Base-by-base conservation (phyloP, 2,329 filamentous ascomycete species). In the Ophiostoma populinum region DNA sequence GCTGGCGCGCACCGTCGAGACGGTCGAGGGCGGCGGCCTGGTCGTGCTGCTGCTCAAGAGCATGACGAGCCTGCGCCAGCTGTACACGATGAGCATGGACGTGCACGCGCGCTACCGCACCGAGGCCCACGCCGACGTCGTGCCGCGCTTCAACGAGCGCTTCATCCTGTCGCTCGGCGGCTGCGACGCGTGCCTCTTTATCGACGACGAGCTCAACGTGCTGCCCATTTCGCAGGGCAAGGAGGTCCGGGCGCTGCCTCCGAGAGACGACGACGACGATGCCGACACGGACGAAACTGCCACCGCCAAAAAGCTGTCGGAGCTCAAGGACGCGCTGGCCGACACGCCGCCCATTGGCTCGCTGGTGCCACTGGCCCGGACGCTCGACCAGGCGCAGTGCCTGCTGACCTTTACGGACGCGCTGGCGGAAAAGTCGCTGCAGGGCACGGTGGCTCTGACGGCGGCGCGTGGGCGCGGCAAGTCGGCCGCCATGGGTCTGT, bases 131-230 rank as follows among this genome's bases (percentile, higher is more conserved):
- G 76, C 80, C 44, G 90, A 98, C 56, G 87, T 98, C 25, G 80
- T 87, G 25, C 86, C 90, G 32, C 71, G 90, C 40, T 98, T 98
- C 66, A 98, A 98, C 58, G 90, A 98, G 61, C 75, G 90, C 13
- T 98, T 98, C 52, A 81, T 98, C 18, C 63, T 98, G 36, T 95
- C 90, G 0, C 67, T 98, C 7, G 90, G 90, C n/a, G 80, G 82
- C 54, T 98, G 90, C 59, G 79, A 92, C 40, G 80, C 82, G 2
- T 98, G 90, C 54, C 65, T 98, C 46, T 87, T 98, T 12, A 82
- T 98, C 33, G 90, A 98, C 51, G 92, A 98, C 49, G 92, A 98
- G 60, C 63, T 98, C 50, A 98, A 98, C 51, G 90, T 98, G 18
- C 63, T 98, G 36, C 90, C 90, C 6, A 94, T 98, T 40, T 98